Evolutionary conservation across 345 rosid species (phyloP).

Genomic region (Acer negundo): DNA sequence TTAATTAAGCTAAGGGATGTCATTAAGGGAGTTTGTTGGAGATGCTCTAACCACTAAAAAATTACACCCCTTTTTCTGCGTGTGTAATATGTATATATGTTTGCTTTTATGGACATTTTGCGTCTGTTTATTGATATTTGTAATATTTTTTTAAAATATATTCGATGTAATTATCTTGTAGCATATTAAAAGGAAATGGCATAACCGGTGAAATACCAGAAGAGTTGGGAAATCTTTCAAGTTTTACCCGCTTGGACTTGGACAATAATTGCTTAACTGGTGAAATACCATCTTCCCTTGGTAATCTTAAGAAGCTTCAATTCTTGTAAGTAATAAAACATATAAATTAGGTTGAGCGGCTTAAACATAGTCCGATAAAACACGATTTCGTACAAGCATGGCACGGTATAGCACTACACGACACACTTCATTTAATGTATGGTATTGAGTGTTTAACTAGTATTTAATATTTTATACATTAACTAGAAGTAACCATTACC

Average conservation of each 20-base stretch:
- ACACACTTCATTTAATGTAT: too few relatives aligned
- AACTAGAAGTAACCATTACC: too few relatives aligned
- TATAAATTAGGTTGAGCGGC: too few relatives aligned
- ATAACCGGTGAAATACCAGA: constrained; percentile 80
- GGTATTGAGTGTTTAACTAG: too few relatives aligned
- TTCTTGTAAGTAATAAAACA: too few relatives aligned
- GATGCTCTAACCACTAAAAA: too few relatives aligned
- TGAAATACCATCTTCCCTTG: constrained; percentile 76
- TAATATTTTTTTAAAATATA: not conserved
- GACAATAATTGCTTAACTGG: constrained; percentile 79
- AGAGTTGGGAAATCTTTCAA: constrained; percentile 80
- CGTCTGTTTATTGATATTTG: not conserved
- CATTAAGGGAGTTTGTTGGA: too few relatives aligned
- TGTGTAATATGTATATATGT: not conserved
- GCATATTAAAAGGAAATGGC: constrained; percentile 91
- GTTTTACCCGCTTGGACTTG: constrained; percentile 85
- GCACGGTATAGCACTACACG: too few relatives aligned
- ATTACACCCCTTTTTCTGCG: not conserved
- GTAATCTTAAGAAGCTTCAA: constrained; percentile 76
- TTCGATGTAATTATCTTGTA: constrained; percentile 35
- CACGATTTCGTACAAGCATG: too few relatives aligned
- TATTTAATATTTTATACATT: too few relatives aligned
- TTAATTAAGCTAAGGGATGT: too few relatives aligned
- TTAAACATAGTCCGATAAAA: too few relatives aligned
- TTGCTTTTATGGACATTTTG: not conserved